Percentiles rank a stretch among this genome's conserved stretches.
phyloP scores from a whole-genome alignment of 1,284 basidiomycete genomes.

The Austroboletus olivaceoglutinosus region DNA sequence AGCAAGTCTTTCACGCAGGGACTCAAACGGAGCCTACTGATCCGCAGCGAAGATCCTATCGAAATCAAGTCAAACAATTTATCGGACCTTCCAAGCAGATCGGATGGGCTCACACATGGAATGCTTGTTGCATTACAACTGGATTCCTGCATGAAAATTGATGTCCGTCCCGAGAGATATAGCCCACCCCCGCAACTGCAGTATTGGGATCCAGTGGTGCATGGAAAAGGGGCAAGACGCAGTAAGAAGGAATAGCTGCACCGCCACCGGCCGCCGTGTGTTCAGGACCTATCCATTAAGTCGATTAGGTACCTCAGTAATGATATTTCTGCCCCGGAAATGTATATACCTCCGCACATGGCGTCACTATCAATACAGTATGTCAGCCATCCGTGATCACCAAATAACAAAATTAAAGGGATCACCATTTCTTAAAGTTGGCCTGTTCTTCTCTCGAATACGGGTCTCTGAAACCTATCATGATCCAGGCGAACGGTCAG shows the following conservation, averaged over 20 bases:
- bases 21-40: conserved; percentile 8
- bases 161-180: conserved; percentile 50
- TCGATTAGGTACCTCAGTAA: background rate
- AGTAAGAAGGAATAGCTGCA: conserved; percentile 52
- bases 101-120: conserved; percentile 20
- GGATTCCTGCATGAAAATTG: conserved; percentile 57
- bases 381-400: background rate
- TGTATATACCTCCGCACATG: conserved; percentile 41
- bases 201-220: conserved; percentile 34
- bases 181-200: conserved; percentile 37
- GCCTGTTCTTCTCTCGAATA: conserved; percentile 54
- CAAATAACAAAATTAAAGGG: background rate
- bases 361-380: conserved; percentile 41
- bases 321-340: background rate
- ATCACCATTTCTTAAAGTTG: conserved; percentile 54
- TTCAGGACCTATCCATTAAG: conserved; percentile 38
- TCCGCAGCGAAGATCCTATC: conserved; percentile 31
- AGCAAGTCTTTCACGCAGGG: background rate
- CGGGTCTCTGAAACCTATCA: conserved; percentile 44
- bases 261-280: conserved; percentile 41
- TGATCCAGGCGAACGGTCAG: background rate
- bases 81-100: no score
- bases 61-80: background rate
- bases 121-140: conserved; percentile 40
- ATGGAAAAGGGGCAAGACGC: conserved; percentile 56